These are phyloP conservation scores for Apiotrichum domesticum DNA, from an alignment of 1,284 basidiomycete genomes.

Conservation along the genomic window DNA sequence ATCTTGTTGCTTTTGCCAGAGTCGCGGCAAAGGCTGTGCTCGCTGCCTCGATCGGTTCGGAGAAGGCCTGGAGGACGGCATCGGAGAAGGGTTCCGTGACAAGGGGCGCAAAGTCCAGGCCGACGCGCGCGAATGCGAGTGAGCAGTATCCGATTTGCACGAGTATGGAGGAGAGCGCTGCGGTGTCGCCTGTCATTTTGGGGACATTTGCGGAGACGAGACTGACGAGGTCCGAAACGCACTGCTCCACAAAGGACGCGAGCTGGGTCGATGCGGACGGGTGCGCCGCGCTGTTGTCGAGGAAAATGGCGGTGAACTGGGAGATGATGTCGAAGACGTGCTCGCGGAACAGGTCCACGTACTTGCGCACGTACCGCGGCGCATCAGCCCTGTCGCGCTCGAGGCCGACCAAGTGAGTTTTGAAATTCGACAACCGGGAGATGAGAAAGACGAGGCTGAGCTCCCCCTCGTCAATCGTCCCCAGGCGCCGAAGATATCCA, in stretches of 20 bases:
- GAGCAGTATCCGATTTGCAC: conserved; percentile 90
- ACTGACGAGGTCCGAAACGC: conserved; percentile 55
- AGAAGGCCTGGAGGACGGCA: conserved; percentile 53
- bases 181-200: conserved; percentile 53
- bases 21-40: conserved; percentile 27
- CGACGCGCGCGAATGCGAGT: conserved; percentile 84
- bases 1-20: conserved; percentile 26
- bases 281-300: conserved; percentile 51
- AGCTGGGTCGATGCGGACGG: conserved; percentile 51
- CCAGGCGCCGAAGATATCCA: conserved; percentile 75
- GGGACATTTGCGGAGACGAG: conserved; percentile 49
- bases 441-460: conserved; percentile 63
- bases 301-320: conserved; percentile 83
- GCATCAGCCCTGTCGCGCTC: conserved; percentile 57
- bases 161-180: conserved; percentile 71
- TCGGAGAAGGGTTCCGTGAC: conserved; percentile 61
- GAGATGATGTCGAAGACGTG: conserved; percentile 84
- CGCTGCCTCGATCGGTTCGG: conserved; percentile 48
- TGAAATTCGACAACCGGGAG: conserved; percentile 57
- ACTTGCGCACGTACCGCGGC: conserved; percentile 70
- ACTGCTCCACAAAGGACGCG: conserved; percentile 52
- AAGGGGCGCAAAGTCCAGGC: conserved; percentile 69
- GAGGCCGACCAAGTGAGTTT: conserved; percentile 44
- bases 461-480: conserved; percentile 57
- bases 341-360: conserved; percentile 87